Base-by-base conservation (phyloP, 2,329 filamentous ascomycete species). In the Aspergillus sp. region DNA sequence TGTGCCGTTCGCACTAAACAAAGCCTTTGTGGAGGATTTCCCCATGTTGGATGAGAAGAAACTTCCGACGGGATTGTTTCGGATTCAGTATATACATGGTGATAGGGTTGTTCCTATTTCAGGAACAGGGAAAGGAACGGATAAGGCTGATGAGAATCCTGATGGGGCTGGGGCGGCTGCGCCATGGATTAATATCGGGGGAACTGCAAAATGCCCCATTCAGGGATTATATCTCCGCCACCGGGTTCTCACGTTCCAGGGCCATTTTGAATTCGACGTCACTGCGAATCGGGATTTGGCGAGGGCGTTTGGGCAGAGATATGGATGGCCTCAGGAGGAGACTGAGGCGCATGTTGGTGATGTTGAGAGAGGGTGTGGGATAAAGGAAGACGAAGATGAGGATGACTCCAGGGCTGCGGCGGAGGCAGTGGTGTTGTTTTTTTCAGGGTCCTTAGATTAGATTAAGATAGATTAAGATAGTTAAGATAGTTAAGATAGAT, bases 361-460 rank as follows among this genome's bases (percentile, higher is more conserved):
- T 37, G 57, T 65, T 43, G 45, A 58, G 40, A 40, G 43, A 5
- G 44, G 51, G 2, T 37, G 40, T n/a, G 46, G 49, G 5, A 39
- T 39, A 5, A 56, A 47, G 29, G 42, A 48, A 0, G 28, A 41
- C 7, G 50, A 57, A 2, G 60, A 58, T 33, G 50, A 56, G 6
- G 62, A 65, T 51, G 62, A 66, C 44, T 54, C 63, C 2, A 54
- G 53, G 39, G 31, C 57, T 32, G 64, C 64, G 5, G 64, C 63
- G 3, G 64, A 64, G 37, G 52, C 57, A 7, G 59, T 65, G 8
- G 32, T 66, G 40, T 30, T 55, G 33, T 66, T 67, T 47, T 59
- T 65, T 45, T 53, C 48, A 7, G 59, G 54, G 10, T 37, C 19
- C 19, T 19, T 19, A 19, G 19, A 19, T 19, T 19, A 19, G 19